Percentiles rank a stretch among this genome's conserved stretches.
Evolutionary conservation across 2,329 filamentous ascomycete genomes (phyloP).

Genomic region (Pyrenophora seminiperda): DNA sequence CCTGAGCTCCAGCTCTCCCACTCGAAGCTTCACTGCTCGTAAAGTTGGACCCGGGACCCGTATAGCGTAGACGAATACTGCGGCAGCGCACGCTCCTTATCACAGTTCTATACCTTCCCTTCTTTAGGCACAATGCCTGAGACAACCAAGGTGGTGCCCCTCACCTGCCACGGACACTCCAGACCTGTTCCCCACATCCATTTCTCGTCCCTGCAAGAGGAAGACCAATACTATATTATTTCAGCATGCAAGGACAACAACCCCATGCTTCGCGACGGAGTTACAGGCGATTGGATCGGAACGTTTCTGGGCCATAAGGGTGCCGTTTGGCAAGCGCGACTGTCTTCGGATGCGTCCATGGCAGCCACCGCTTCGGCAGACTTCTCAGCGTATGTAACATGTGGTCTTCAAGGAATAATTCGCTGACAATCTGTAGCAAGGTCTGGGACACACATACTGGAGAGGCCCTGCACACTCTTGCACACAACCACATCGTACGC

Average conservation of each 20-base stretch:
- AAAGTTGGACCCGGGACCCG: slow-evolving; percentile 3
- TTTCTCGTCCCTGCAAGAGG: slow-evolving; percentile 82
- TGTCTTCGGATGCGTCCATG: slow-evolving; percentile 84
- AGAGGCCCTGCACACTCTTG: slow-evolving; percentile 82
- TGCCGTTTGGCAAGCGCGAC: slow-evolving; percentile 92
- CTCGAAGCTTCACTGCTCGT: slow-evolving; percentile 20
- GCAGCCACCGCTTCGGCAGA: slow-evolving; percentile 95
- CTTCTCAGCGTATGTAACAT: slow-evolving; percentile 77
- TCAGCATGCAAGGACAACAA: slow-evolving; percentile 98
- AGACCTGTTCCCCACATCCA: slow-evolving; percentile 88
- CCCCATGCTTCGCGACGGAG: slow-evolving; percentile 94
- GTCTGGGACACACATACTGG: slow-evolving; percentile 97
- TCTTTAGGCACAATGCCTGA: slow-evolving; percentile 39
- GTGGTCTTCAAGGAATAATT: background rate
- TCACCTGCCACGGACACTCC: slow-evolving; percentile 94
- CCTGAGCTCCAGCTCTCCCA: slow-evolving; percentile 9
- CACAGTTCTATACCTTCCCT: background rate
- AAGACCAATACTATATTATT: slow-evolving; percentile 87
- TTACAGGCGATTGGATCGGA: slow-evolving; percentile 81
- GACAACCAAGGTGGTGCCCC: slow-evolving; percentile 71
- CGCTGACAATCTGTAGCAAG: slow-evolving; percentile 64
- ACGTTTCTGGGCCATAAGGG: slow-evolving; percentile 98
- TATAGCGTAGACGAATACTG: background rate
- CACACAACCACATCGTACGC: slow-evolving; percentile 94
- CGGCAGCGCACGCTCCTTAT: background rate